Evolutionary conservation across 1,139 yeast genomes (phyloP), one percentile per base, ranked within the genome.

Genomic region (Protomyces lactucae-debilis): DNA sequence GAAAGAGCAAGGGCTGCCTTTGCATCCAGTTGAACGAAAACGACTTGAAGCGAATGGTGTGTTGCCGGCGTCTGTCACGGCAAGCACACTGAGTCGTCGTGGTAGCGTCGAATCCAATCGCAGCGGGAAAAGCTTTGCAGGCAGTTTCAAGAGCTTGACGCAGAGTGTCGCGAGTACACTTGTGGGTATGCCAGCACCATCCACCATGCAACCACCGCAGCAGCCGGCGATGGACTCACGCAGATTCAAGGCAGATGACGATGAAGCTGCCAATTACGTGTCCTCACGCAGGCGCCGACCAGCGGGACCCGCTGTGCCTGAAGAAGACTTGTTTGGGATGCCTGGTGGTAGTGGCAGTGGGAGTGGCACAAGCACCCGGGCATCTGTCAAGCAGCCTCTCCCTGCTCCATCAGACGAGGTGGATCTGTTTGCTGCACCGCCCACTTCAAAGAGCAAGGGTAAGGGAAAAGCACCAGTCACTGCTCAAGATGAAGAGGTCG

Each of bases 21-120:
- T 59, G 57, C 63, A 59, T 52, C 63, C 63, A 10, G 56, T 36
- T n/a, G 63, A 59, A 35, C 56, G 63, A 36, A 59, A 21, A 23
- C 18, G 56, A 32, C 53, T 59, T 5, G 63, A 59, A 25, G 35
- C 54, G 45, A 59, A 59, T 32, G 63, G 63, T 10, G 57, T 59
- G 10, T 35, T 59, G 35, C 57, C 63, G 2, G 23, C 48, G 9
- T 43, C 48, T 6, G 43, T 52, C 21, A 18, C 12, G 4, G 16
- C 57, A 10, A 16, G n/a, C 12, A 10, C 48, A 6, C 18, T 18
- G 3, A 28, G 40, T 18, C 43, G 63, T 18, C 52, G 63, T 2
- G 57, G 52, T 10, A 59, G 63, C 32, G 57, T 52, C n/a, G 63
- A 52, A 2, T 59, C 63, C 16, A 23, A 48, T 9, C 53, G 45